Evolutionary conservation across 108 stramenopile species (phyloP).

Genomic region (Nitzschia palea): DNA sequence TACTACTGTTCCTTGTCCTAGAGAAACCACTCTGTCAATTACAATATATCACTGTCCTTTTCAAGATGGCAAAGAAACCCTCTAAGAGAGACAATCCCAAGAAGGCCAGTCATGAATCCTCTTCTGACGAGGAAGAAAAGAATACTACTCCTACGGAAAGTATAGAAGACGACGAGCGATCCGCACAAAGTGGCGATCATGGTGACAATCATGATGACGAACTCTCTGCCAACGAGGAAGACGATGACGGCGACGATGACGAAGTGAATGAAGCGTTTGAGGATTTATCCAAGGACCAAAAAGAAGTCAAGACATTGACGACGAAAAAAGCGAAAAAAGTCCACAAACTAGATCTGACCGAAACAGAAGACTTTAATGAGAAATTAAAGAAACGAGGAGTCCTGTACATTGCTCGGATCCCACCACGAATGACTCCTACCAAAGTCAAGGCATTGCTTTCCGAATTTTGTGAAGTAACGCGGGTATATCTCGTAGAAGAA

Average conservation of each 20-base stretch:
- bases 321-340: constrained; percentile 42
- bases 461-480: constrained; percentile 87
- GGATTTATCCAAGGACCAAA: not conserved
- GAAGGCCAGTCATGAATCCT: not conserved
- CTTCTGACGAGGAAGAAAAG: constrained; percentile 1
- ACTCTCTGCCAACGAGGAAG: too few relatives aligned
- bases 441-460: constrained; percentile 91
- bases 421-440: constrained; percentile 94
- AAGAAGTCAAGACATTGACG: not conserved
- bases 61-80: not conserved
- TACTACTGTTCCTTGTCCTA: not conserved
- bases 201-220: not conserved
- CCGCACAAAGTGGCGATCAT: not conserved
- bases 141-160: not conserved
- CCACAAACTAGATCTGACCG: constrained; percentile 54
- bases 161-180: not conserved
- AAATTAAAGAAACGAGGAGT: constrained; percentile 80
- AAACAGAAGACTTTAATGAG: constrained; percentile 80
- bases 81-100: not conserved
- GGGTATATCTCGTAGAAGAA: constrained; percentile 94
- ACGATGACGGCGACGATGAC: not conserved
- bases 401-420: constrained; percentile 92
- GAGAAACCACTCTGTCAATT: too few relatives aligned
- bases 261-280: not conserved
- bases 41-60: not conserved